Base-by-base conservation (phyloP, 129 eudicot species). In the Artemisia argyi region DNA sequence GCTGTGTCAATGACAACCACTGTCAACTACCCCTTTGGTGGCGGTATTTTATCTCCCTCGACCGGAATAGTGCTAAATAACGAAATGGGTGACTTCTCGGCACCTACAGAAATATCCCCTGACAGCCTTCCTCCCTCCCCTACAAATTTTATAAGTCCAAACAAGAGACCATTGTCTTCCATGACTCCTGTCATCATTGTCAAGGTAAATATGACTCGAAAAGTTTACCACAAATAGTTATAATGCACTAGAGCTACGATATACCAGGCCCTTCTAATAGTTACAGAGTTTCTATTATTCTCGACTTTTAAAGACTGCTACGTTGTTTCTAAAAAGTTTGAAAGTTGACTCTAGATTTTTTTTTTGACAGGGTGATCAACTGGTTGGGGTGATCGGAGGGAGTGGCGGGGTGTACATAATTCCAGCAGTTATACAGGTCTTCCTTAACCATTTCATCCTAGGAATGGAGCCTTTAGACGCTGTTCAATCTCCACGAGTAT, bases 361-460 rank as follows among this genome's bases (percentile, higher is more conserved):
- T 50, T 1, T 70, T 19, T 63, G 42, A 28, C 79, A 94, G 99
- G 96, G 85, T 82, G 85, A 78, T 73, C 96, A 90, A 66, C 66
- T 90, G 75, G 97, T 83, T 7, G 99, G 99, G 57, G 99, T 88
- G n/a, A 71, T 90, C 52, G 99, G 99, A 12, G 99, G 99, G 17
- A 94, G 99, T 73, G 99, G 99, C 18, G 99, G 99, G 9, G 0
- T 88, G 66, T 61, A 88, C 74, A 94, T 94, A 32, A 88, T 88
- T 76, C 93, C 97, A 4, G 97, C 97, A 65, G 93, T 94, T 4
- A 49, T 80, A 44, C 93, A 94, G 73, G 97, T 90, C 66, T 88
- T 94, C 81, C 64, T 94, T n/a, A 94, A 94, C 87, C 93, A 94
- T 72, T 94, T 94, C 58, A 44, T 94, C 42, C 80, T 87, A 35